Evolutionary conservation across 768 basidiomycete species (phyloP), one percentile per base, ranked within the genome.

Genomic region (Rhodotorula kratochvilovae): DNA sequence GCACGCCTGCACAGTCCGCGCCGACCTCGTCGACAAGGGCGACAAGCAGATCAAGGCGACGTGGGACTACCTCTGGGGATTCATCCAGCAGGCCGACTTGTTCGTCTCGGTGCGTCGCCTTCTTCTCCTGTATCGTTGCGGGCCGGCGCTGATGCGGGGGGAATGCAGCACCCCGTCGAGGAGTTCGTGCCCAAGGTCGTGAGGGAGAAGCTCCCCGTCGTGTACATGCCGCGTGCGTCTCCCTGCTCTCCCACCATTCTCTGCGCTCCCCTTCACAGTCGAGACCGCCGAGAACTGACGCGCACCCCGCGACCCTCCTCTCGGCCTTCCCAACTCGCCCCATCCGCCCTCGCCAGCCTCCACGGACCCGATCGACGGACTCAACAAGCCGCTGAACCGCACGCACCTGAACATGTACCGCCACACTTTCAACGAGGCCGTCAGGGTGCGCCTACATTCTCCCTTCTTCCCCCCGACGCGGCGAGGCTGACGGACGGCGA

Each of bases 21-120:
- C 89, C 75, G 90, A 93, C 79, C 87, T 96, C 53, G 87, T 91
- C 33, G 90, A 92, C 79, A 84, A 87, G 35, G 82, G 86, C 33
- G 89, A 88, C 42, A 92, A 91, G 21, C 90, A 91, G 31, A 92
- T 94, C 78, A 87, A 89, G 78, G 89, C 90, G 76, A 92, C 94
- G 27, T 97, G 93, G 92, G 86, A 93, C 77, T 97, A 92, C 81
- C 85, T 97, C 23, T 96, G 90, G 89, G 88, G 91, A 76, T 92
- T 90, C 81, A 92, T 97, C 78, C 85, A 91, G 79, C 84, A 88
- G 42, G 89, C 90, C 54, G 93, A 96, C 82, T 80, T 94, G 77
- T 96, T 95, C 83, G 89, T 95, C 16, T 78, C 86, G 87, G 89
- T 87, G 68, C 76, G 85, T 81, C 21, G 65, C 31, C 27, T 59